Evolutionary conservation across 805 yeast genomes (phyloP).

Genomic region (Clavispora phyllophila): DNA sequence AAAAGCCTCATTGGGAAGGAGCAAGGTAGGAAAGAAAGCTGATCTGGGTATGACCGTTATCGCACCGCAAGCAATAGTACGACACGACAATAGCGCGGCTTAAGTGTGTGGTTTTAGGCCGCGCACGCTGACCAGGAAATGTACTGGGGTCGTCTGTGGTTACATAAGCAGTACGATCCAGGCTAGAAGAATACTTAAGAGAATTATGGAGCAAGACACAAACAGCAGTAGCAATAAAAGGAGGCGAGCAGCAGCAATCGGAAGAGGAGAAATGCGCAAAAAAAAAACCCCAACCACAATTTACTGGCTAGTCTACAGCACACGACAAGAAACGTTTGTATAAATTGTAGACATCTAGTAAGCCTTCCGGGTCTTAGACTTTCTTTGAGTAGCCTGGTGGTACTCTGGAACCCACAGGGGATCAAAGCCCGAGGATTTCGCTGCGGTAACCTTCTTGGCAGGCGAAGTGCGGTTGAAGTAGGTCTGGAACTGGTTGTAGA

Average conservation of each 20-base stretch:
- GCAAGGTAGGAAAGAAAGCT: neutral
- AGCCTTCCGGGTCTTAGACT: conserved; percentile 12
- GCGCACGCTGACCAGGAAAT: neutral
- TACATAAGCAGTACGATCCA: too few species aligned
- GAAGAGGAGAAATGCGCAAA: too few species aligned
- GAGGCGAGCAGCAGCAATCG: too few species aligned
- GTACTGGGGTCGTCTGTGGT: too few species aligned
- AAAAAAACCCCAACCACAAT: too few species aligned
- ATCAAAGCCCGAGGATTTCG: conserved; percentile 9
- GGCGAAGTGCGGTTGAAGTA: conserved; percentile 41
- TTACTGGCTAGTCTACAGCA: too few species aligned
- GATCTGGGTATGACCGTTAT: neutral
- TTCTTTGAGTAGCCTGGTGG: conserved; percentile 8
- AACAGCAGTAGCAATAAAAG: too few species aligned
- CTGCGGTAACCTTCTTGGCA: conserved; percentile 12
- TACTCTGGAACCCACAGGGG: conserved; percentile 14
- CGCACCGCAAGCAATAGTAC: neutral
- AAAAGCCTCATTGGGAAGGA: conserved; percentile 48
- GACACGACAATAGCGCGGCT: too few species aligned
- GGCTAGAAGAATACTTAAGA: too few species aligned
- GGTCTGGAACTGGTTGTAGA: conserved; percentile 39
- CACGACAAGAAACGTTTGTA: neutral
- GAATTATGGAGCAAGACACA: too few species aligned
- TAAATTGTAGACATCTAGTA: conserved; percentile 3
- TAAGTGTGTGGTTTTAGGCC: neutral